These are phyloP conservation scores for Aspergillus niger DNA, from an alignment of 2,329 filamentous ascomycete genomes.

Conservation along the genomic window DNA sequence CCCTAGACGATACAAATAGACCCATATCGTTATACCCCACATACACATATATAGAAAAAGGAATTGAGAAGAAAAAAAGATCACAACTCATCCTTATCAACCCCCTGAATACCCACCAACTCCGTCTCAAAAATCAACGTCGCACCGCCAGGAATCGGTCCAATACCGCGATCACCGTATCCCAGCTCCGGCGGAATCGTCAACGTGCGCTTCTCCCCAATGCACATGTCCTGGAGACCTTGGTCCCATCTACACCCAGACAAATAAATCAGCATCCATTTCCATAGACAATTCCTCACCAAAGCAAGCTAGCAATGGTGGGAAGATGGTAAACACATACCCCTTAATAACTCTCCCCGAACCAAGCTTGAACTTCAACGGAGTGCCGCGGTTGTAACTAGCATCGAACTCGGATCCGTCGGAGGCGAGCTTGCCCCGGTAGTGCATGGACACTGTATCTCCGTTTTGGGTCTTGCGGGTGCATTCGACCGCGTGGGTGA, in stretches of 20 bases:
- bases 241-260: constrained; percentile 71
- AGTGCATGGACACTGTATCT: constrained; percentile 84
- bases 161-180: constrained; percentile 75
- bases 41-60: background rate
- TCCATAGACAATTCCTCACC: background rate
- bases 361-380: constrained; percentile 79
- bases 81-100: constrained; percentile 55
- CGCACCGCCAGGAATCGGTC: constrained; percentile 79
- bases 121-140: constrained; percentile 93
- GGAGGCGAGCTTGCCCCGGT: constrained; percentile 74
- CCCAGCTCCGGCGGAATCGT: constrained; percentile 85
- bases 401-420: constrained; percentile 82
- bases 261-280: background rate
- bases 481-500: constrained; percentile 73
- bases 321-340: constrained; percentile 50
- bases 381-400: constrained; percentile 72
- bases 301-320: background rate
- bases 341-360: constrained; percentile 85
- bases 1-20: background rate
- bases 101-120: constrained; percentile 78
- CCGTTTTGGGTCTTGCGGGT: constrained; percentile 73
- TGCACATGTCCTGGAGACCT: constrained; percentile 89
- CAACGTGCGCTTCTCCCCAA: constrained; percentile 86
- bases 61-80: background rate
- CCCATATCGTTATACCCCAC: background rate